Evolutionary conservation across 257 asterid genomes (phyloP).

Genomic region (Gentiana macrophylla): DNA sequence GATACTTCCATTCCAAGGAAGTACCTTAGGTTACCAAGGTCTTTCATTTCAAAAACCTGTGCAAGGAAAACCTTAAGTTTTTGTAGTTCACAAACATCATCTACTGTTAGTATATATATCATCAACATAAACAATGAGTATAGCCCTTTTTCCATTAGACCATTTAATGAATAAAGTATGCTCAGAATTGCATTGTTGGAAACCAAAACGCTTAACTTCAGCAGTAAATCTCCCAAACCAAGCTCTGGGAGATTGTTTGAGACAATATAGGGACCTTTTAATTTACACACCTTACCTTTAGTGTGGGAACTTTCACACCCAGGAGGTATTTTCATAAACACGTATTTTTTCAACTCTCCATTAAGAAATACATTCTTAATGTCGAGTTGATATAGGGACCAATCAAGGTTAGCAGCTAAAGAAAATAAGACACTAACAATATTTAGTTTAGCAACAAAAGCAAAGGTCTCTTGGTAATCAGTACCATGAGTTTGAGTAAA

Average conservation of each 20-base stretch:
- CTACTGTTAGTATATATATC: neutral
- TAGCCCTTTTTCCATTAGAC: neutral
- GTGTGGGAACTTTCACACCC: neutral
- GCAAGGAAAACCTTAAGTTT: neutral
- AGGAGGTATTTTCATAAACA: neutral
- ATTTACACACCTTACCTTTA: neutral
- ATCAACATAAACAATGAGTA: neutral
- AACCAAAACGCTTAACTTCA: neutral
- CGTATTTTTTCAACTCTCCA: neutral
- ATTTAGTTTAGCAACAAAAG: neutral
- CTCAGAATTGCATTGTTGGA: neutral
- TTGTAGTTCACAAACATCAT: neutral
- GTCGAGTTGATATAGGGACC: no score
- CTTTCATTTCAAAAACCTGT: neutral
- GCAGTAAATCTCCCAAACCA: neutral
- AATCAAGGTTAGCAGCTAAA: no score
- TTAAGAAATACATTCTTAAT: no score
- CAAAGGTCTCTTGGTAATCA: neutral
- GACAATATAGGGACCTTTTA: neutral
- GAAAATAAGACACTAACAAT: no score
- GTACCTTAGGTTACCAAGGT: neutral
- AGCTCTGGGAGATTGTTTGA: neutral
- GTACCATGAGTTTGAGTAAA: no score
- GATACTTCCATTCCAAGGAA: neutral
- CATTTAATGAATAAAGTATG: neutral